Conservation (phyloP, 495 filamentous ascomycete species). For the Amphirosellinia nigrospora region DNA sequence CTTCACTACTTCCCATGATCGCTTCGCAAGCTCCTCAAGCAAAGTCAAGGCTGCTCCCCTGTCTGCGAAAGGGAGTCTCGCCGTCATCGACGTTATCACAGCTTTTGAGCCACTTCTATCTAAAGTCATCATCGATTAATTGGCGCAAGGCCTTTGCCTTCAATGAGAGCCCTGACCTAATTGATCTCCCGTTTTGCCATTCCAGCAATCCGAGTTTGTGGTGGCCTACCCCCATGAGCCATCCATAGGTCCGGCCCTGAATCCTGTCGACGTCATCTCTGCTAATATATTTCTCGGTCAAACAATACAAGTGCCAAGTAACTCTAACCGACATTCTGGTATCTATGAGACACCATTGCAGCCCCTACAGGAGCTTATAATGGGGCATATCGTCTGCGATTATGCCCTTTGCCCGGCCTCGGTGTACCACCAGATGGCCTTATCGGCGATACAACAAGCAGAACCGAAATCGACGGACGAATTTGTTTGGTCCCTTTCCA, state of each 20-base stretch:
- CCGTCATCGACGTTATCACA: background rate
- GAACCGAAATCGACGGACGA: slow-evolving; percentile 14
- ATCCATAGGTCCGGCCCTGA: background rate
- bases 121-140: background rate
- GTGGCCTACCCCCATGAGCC: background rate
- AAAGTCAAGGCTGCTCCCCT: slow-evolving; percentile 7
- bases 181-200: background rate
- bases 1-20: slow-evolving; percentile 22
- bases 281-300: background rate
- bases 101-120: background rate
- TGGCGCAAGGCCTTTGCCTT: background rate
- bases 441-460: slow-evolving; percentile 15
- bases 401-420: slow-evolving; percentile 23
- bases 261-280: background rate
- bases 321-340: background rate
- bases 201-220: background rate
- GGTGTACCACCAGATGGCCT: slow-evolving; percentile 22
- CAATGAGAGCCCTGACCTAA: background rate
- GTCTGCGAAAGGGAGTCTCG: slow-evolving; percentile 12
- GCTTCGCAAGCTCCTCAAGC: slow-evolving; percentile 10
- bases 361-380: slow-evolving; percentile 18
- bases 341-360: slow-evolving; percentile 11
- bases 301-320: background rate
- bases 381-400: slow-evolving; percentile 21
- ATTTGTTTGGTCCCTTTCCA: slow-evolving; percentile 18